Conservation (phyloP, 441 rosid species). For the Francoa sonchifolia region DNA sequence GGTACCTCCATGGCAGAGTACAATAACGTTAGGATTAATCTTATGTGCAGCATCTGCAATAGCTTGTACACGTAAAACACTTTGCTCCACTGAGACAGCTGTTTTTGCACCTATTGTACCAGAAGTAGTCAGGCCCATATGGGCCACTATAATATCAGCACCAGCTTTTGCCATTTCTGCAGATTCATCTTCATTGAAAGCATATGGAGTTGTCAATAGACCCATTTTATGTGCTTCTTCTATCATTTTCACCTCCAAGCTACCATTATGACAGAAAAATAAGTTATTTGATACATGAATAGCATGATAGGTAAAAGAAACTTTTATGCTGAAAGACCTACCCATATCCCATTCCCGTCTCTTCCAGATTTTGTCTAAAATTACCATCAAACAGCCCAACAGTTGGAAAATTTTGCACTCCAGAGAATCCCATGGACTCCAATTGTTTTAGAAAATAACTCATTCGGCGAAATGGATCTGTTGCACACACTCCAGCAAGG, state of each 20-base stretch:
- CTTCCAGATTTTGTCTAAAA: slow-evolving; percentile 89
- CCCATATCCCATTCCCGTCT: slow-evolving; percentile 97
- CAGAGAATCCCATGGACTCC: slow-evolving; percentile 74
- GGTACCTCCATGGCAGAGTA: slow-evolving; percentile 89
- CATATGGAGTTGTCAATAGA: slow-evolving; percentile 85
- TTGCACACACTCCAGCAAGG: slow-evolving; percentile 93
- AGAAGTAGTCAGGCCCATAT: slow-evolving; percentile 87
- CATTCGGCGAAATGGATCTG: slow-evolving; percentile 89
- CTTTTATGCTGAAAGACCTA: slow-evolving; percentile 18
- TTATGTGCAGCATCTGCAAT: slow-evolving; percentile 71
- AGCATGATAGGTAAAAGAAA: too few species aligned
- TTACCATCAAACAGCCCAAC: slow-evolving; percentile 93
- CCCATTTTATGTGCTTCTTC: slow-evolving; percentile 78
- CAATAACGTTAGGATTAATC: slow-evolving; percentile 47
- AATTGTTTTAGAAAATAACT: slow-evolving; percentile 69
- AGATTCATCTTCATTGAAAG: slow-evolving; percentile 65
- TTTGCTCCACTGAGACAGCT: slow-evolving; percentile 63
- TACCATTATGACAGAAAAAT: slow-evolving; percentile 12
- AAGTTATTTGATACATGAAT: not conserved
- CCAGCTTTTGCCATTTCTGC: slow-evolving; percentile 83
- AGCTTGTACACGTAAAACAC: slow-evolving; percentile 63
- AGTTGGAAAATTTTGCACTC: slow-evolving; percentile 95
- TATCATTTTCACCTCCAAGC: slow-evolving; percentile 87
- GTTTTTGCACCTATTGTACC: slow-evolving; percentile 89
- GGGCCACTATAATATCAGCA: slow-evolving; percentile 89